These are phyloP conservation scores for Euclidium syriacum DNA, from an alignment of 345 rosid genomes.

Conservation along the genomic window DNA sequence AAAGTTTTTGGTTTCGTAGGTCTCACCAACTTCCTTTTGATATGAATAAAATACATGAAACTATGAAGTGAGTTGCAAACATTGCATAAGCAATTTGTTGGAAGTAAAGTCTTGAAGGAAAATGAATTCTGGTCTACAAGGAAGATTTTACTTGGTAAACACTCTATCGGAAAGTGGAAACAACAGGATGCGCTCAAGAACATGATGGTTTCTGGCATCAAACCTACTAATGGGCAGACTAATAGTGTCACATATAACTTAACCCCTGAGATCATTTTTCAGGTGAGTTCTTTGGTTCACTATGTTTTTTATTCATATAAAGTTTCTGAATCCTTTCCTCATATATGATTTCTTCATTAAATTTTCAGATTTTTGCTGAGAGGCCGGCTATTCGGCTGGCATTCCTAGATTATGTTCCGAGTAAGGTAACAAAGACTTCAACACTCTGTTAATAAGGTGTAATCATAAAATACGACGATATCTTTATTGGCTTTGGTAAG, in stretches of 20 bases:
- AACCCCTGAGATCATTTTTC: constrained; percentile 81
- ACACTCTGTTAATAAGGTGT: constrained; percentile 4
- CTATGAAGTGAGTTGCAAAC: constrained; percentile 29
- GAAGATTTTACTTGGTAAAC: constrained; percentile 74
- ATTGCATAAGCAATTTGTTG: constrained; percentile 29
- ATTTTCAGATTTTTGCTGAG: constrained; percentile 83
- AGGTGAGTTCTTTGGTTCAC: constrained; percentile 44
- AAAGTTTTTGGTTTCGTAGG: not conserved
- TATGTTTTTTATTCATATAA: not conserved
- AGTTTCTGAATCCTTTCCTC: not conserved
- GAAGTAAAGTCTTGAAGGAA: constrained; percentile 24
- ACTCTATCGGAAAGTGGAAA: constrained; percentile 58
- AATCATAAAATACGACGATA: not conserved
- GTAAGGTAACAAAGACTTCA: constrained; percentile 56
- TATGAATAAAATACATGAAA: constrained; percentile 9
- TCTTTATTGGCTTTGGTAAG: constrained; percentile 5
- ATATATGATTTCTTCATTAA: constrained; percentile 4
- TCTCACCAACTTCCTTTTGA: constrained; percentile 1
- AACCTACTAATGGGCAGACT: constrained; percentile 89
- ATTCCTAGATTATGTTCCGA: constrained; percentile 74
- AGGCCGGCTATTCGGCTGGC: constrained; percentile 92
- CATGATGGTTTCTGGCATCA: constrained; percentile 75
- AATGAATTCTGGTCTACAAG: constrained; percentile 69
- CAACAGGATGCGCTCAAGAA: constrained; percentile 82
- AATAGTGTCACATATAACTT: constrained; percentile 85